phyloP scores from a whole-genome alignment of 2,329 filamentous ascomycete genomes.

The Microcyclospora tardicrescens region DNA sequence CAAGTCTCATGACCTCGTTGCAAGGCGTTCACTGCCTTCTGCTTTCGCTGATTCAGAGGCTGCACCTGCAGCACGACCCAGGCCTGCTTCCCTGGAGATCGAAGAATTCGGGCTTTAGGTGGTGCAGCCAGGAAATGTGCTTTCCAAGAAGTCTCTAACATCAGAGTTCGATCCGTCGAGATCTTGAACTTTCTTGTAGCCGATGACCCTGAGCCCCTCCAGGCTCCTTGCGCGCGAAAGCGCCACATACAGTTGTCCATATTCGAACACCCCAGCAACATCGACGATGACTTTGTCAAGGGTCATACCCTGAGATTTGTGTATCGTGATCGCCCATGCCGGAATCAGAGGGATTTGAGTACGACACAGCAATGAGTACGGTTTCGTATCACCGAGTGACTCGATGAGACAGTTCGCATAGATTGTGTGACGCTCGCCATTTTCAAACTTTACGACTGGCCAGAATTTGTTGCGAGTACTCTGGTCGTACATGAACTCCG shows the following conservation, averaged over 20 bases:
- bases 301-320: constrained; percentile 51
- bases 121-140: too few species aligned
- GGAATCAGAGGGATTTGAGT: constrained; percentile 48
- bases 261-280: constrained; percentile 38
- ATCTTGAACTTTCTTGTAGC: too few species aligned
- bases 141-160: too few species aligned
- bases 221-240: constrained; percentile 43
- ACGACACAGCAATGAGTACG: constrained; percentile 38
- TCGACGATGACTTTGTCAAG: constrained; percentile 45
- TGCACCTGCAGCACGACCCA: too few species aligned
- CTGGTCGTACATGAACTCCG: constrained; percentile 25
- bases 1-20: too few species aligned
- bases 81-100: too few species aligned
- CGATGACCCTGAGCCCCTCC: constrained; percentile 30
- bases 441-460: constrained; percentile 41
- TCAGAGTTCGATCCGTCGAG: too few species aligned
- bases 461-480: constrained; percentile 22
- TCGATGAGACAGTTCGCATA: constrained; percentile 37
- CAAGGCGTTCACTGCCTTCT: too few species aligned
- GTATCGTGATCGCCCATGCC: constrained; percentile 50
- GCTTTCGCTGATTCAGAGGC: too few species aligned
- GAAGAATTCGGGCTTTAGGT: too few species aligned
- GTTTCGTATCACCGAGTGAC: constrained; percentile 32
- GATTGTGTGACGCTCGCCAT: constrained; percentile 33
- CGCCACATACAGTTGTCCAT: constrained; percentile 50